Evolutionary conservation across 441 rosid genomes (phyloP).

Genomic region (Jatropha multifida): DNA sequence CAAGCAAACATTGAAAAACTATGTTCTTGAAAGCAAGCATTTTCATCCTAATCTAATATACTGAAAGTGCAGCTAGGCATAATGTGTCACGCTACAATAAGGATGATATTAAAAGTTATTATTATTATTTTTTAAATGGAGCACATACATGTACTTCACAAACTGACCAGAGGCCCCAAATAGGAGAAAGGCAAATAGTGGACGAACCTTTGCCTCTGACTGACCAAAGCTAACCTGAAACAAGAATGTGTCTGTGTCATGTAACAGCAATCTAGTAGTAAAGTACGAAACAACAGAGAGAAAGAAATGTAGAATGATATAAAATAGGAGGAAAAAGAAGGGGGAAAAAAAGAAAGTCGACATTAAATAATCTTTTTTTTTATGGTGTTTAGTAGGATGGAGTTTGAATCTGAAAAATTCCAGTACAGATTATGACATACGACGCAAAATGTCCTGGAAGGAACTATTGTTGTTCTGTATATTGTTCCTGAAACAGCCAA

Average conservation of each 20-base stretch:
- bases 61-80: no score
- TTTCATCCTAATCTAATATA: no score
- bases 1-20: not conserved
- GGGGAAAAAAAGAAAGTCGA: no score
- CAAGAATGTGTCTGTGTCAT: conserved; percentile 23
- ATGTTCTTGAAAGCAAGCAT: no score
- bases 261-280: conserved; percentile 10
- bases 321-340: no score
- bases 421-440: conserved; percentile 45
- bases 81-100: no score
- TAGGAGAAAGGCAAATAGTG: not conserved
- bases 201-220: conserved; percentile 93
- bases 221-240: conserved; percentile 87
- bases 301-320: not conserved
- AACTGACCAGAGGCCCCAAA: not conserved
- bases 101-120: no score
- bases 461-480: conserved; percentile 78
- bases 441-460: conserved; percentile 88
- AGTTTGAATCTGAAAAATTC: conserved; percentile 13
- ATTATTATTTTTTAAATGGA: not conserved
- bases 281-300: not conserved
- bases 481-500: conserved; percentile 75
- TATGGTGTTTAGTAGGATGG: no score
- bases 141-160: not conserved
- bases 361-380: not conserved